Evolutionary conservation across 2,329 filamentous ascomycete genomes (phyloP), one percentile per base, ranked within the genome.

Genomic region (Metarhizium rileyi): DNA sequence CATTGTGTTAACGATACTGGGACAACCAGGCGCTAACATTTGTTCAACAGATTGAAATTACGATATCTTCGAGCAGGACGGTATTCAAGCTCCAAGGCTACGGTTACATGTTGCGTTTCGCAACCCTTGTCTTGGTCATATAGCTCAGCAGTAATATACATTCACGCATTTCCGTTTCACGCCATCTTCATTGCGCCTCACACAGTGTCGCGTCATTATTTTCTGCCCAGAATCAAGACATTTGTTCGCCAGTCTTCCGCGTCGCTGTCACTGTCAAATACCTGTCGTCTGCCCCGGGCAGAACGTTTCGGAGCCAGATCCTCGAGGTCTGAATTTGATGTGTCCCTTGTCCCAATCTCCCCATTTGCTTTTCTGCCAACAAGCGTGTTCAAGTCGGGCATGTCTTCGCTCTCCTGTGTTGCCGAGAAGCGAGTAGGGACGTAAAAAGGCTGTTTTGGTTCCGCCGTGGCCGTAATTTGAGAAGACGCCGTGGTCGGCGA

Each of bases 401-500:
- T 57, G 18, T 61, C 67, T 22, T 72, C 69, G 46, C 66, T 69
- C 5, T 71, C 69, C 48, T 74, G 70, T 5, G 67, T 71, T 3
- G 61, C 61, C 0, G 62, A 57, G 25, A 73, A 69, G 14, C 61
- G 51, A 3, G 65, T 68, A 5, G 67, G 69, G 36, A 67, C 66
- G 43, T 62, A 71, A 42, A 68, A 70, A 2, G 66, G 66, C 46
- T 59, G 65, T 14, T 52, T 52, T 47, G 44, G 50, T 36, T 30
- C 47, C 14, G 43, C 33, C 22, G 49, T 51, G 23, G 50, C 56
- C 6, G 53, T 58, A 33, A 33, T 56, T 44, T 58, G 57, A 23
- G 52, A 52, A 10, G 52, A 48, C 1, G 53, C 50, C 14, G 56
- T 56, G 3, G 55, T 54, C 9, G 62, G 55, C 26, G 62, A 60